Conservation (phyloP, 192 early-diverging fungal genomes). For the Gigaspora rosea region DNA sequence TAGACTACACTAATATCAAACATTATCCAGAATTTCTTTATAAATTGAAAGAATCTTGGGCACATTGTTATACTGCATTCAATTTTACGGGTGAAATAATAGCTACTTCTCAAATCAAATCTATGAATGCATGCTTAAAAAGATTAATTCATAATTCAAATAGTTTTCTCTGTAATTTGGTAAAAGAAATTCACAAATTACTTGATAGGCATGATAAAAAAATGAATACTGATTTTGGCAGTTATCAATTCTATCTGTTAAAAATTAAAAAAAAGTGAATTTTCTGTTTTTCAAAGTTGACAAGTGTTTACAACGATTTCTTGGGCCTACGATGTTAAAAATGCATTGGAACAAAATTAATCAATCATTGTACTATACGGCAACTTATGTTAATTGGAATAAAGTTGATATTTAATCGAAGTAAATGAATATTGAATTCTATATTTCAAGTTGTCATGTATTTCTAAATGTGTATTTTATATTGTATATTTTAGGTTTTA, state of each 20-base stretch:
- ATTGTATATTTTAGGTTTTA: too few species aligned
- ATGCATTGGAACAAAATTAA: not conserved
- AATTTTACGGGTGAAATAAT: not conserved
- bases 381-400: too few species aligned
- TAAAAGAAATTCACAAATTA: not conserved
- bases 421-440: too few species aligned
- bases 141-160: not conserved
- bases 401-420: too few species aligned
- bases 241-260: not conserved
- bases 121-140: not conserved
- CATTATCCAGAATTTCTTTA: not conserved
- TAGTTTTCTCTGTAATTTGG: not conserved
- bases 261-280: not conserved
- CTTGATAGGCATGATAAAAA: not conserved
- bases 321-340: not conserved
- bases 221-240: constrained; percentile 1
- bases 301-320: not conserved
- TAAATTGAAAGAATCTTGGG: not conserved
- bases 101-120: not conserved
- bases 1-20: not conserved
- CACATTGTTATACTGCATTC: not conserved
- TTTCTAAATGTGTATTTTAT: too few species aligned
- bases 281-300: constrained; percentile 2
- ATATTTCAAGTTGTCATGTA: too few species aligned
- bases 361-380: constrained; percentile 1